Evolutionary conservation across 2,329 filamentous ascomycete species (phyloP).

Genomic region (Hypoxylon sp.): DNA sequence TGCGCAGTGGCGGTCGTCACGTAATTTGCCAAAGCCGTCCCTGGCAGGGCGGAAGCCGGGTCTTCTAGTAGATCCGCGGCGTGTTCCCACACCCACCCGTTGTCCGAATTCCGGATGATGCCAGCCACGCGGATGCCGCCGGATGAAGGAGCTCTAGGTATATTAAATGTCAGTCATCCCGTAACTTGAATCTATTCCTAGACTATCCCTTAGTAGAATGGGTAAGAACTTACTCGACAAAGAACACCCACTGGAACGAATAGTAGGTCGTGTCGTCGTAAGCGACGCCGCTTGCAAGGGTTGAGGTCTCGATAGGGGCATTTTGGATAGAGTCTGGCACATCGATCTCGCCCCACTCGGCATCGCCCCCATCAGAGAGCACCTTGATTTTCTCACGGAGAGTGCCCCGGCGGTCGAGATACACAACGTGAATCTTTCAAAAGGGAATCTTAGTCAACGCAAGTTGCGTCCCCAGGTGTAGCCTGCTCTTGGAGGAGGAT

Average conservation of each 20-base stretch:
- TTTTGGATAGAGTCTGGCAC: neutral
- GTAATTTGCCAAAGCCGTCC: neutral
- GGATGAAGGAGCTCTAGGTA: neutral
- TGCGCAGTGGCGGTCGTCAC: neutral
- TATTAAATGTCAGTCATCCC: too few species aligned
- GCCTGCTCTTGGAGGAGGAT: neutral
- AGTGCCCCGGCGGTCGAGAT: neutral
- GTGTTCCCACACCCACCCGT: neutral
- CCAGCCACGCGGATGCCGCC: neutral
- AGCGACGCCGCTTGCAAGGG: neutral
- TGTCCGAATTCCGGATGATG: neutral
- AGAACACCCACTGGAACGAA: neutral
- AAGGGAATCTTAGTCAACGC: neutral
- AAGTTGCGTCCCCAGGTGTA: neutral
- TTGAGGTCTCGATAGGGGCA: neutral
- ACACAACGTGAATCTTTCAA: constrained; percentile 1
- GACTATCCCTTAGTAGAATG: neutral
- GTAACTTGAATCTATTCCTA: neutral
- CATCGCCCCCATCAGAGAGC: neutral
- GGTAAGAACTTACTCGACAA: neutral
- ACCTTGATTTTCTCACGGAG: neutral
- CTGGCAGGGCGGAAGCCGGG: neutral
- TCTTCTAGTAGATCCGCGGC: neutral
- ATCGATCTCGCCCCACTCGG: neutral
- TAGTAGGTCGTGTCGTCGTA: neutral